A percentile compares a stretch with the other conserved stretches of the same genome.
Conservation (phyloP, 768 basidiomycete genomes). For the Trametes cingulata region DNA sequence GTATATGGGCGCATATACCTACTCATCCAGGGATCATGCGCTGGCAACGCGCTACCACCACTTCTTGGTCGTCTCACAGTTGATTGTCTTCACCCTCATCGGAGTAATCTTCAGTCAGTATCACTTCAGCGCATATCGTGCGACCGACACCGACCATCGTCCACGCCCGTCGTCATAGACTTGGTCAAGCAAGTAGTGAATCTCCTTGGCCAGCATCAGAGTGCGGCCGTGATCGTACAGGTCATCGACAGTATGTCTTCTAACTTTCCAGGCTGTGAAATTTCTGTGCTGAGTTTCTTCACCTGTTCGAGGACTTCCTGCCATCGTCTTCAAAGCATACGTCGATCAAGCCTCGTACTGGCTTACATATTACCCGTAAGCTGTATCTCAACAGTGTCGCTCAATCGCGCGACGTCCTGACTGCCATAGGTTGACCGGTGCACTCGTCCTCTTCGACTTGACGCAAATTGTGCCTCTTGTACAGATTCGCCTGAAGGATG, state of each 20-base stretch:
- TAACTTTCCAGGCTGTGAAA: background rate
- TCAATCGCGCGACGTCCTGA: background rate
- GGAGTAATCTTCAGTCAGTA: constrained; percentile 83
- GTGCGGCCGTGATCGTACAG: constrained; percentile 38
- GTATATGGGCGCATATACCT: constrained; percentile 71
- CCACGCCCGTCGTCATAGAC: constrained; percentile 36
- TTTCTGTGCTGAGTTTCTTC: background rate
- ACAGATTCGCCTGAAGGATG: constrained; percentile 85
- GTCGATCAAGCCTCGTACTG: constrained; percentile 90
- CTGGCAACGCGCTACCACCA: constrained; percentile 91
- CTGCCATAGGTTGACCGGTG: constrained; percentile 75
- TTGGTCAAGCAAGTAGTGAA: too few relatives aligned
- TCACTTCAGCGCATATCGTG: background rate
- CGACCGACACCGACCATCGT: background rate
- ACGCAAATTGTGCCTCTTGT: constrained; percentile 91
- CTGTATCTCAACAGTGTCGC: background rate
- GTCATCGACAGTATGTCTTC: constrained; percentile 42
- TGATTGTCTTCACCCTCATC: constrained; percentile 92
- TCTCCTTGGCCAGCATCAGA: too few relatives aligned
- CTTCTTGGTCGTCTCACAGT: constrained; percentile 91
- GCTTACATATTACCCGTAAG: constrained; percentile 89
- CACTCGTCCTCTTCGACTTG: constrained; percentile 91
- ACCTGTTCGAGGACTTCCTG: constrained; percentile 55
- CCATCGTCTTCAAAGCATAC: constrained; percentile 80
- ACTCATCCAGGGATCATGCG: constrained; percentile 82